Evolutionary conservation across 2,329 filamentous ascomycete species (phyloP).

Genomic region (Xylariomycetidae sp.): DNA sequence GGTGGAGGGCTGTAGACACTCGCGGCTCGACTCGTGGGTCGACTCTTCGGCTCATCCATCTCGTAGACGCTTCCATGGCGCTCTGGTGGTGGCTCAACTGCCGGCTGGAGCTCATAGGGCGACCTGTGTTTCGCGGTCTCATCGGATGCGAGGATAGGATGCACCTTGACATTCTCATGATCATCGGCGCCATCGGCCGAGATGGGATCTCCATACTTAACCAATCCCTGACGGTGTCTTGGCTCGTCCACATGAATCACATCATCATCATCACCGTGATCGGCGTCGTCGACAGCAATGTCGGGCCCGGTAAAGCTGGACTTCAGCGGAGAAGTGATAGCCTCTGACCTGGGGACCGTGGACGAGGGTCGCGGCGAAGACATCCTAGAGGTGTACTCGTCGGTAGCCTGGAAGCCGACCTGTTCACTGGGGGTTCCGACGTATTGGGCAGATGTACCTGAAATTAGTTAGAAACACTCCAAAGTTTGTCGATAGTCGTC

Average conservation of each 20-base stretch:
- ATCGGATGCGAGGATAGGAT: constrained; percentile 84
- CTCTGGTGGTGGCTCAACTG: constrained; percentile 70
- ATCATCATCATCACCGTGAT: constrained; percentile 38
- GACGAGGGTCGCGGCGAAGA: constrained; percentile 59
- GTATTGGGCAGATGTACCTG: constrained; percentile 60
- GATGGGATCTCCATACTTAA: constrained; percentile 40
- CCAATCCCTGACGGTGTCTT: constrained; percentile 37
- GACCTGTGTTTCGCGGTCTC: constrained; percentile 73
- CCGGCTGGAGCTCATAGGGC: constrained; percentile 68
- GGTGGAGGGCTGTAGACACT: constrained; percentile 57
- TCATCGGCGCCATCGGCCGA: constrained; percentile 53
- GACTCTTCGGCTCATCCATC: constrained; percentile 53
- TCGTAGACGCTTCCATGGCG: constrained; percentile 57
- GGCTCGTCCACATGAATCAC: constrained; percentile 77
- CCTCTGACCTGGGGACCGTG: constrained; percentile 33
- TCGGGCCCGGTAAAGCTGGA: constrained; percentile 18
- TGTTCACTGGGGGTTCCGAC: constrained; percentile 83
- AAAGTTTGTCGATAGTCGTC: constrained; percentile 19
- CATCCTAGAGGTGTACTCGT: constrained; percentile 76
- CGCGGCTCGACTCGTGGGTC: constrained; percentile 59
- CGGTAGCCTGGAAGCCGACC: constrained; percentile 80
- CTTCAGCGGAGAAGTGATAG: constrained; percentile 27
- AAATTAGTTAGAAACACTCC: constrained; percentile 27
- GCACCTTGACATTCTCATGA: constrained; percentile 54
- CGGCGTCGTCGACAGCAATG: constrained; percentile 12